Evolutionary conservation across 805 yeast genomes (phyloP), one percentile per base, ranked within the genome.

Genomic region (Wickerhamiella qilinensis): DNA sequence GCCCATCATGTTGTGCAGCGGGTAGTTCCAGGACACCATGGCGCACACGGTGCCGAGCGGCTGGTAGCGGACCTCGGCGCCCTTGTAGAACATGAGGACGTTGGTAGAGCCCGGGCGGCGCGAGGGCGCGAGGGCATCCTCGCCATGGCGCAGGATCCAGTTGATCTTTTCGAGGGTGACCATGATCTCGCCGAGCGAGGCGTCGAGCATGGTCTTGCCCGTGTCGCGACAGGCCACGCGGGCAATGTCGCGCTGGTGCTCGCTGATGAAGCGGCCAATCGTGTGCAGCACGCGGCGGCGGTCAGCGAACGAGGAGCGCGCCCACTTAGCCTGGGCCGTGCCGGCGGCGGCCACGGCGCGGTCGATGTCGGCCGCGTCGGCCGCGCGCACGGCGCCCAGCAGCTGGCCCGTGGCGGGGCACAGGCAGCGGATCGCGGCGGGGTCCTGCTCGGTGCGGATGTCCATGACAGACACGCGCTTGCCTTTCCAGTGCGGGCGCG

Each of bases 321-420:
- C 52, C 71, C 75, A 75, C 22, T 48, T 46, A 18, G 44, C 46
- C 52, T 78, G 86, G 2, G 86, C 84, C 2, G 43, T 44, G 25
- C 58, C 57, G 2, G 84, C 75, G 14, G 48, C 46, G n/a, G 47
- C 46, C 16, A 91, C 73, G 40, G 74, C 67, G 4, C 50, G 47
- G 54, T 88, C 88, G 56, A 91, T 80, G 34, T 84, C 91, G 3
- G 67, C 68, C 35, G 63, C 65, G n/a, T 77, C 60, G 40, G 74
- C 71, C 1, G 83, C 75, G 36, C 67, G 61, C 48, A 75, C 77
- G 18, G 75, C 66, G 1, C 94, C 97, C 46, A 88, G 63, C 44
- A 63, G 75, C 58, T 84, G 95, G 25, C 95, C 93, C 0, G 97
- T 91, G 0, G 97, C 95, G 3, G 98, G 98, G 60, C 98, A 88